Percentiles rank a stretch among this genome's conserved stretches.
phyloP scores from a whole-genome alignment of 345 rosid species.

The Xanthoceras sorbifolium region DNA sequence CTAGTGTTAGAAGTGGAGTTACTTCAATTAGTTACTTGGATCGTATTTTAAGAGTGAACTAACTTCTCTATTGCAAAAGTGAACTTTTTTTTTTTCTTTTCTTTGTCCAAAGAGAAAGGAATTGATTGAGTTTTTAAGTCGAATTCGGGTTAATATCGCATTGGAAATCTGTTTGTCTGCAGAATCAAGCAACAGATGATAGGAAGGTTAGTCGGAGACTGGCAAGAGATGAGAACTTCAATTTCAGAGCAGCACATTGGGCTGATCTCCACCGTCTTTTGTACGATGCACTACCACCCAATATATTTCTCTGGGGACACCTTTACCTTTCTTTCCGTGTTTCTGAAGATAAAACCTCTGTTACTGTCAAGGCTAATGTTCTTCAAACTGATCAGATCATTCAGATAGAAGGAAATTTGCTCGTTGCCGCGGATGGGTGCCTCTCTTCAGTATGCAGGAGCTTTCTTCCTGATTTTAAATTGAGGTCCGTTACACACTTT shows the following conservation, averaged over 20 bases:
- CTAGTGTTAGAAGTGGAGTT: too few species aligned
- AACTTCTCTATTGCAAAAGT: too few species aligned
- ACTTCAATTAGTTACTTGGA: too few species aligned
- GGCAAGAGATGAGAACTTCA: slow-evolving; percentile 66
- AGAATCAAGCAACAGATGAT: slow-evolving; percentile 59
- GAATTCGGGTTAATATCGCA: background rate
- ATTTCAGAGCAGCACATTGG: slow-evolving; percentile 85
- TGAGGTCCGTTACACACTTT: slow-evolving; percentile 50
- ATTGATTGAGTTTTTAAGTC: background rate
- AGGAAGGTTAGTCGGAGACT: slow-evolving; percentile 38
- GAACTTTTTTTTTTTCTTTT: background rate
- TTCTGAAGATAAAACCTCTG: slow-evolving; percentile 45
- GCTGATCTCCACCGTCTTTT: slow-evolving; percentile 68
- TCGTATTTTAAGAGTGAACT: too few species aligned
- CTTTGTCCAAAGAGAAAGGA: background rate
- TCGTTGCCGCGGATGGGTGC: slow-evolving; percentile 84
- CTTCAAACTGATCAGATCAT: slow-evolving; percentile 43
- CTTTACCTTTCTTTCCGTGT: slow-evolving; percentile 50
- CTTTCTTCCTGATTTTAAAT: slow-evolving; percentile 58
- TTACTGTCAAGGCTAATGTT: slow-evolving; percentile 51
- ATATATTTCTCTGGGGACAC: slow-evolving; percentile 67
- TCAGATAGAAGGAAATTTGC: slow-evolving; percentile 62
- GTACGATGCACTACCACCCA: slow-evolving; percentile 42
- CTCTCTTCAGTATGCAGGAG: slow-evolving; percentile 61
- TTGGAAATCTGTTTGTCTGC: slow-evolving; percentile 11